A percentile compares a stretch with the other conserved stretches of the same genome.
Conservation (phyloP, 2,329 filamentous ascomycete genomes). For the Cadophora malorum region DNA sequence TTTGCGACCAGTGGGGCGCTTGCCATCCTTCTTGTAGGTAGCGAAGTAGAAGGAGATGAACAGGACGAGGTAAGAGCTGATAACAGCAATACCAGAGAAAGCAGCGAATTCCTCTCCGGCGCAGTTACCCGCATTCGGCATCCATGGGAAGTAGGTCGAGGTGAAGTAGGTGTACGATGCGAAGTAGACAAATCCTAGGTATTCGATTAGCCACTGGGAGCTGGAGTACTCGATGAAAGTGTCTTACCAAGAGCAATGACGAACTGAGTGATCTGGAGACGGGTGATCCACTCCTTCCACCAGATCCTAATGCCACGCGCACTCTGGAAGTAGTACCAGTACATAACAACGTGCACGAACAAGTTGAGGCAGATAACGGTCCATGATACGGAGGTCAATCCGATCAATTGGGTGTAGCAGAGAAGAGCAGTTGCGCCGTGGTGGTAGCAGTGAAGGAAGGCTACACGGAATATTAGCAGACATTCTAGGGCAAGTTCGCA, state of each 20-base stretch:
- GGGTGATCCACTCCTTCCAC: slow-evolving; percentile 99
- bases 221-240: not conserved
- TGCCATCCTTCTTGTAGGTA: slow-evolving; percentile 88
- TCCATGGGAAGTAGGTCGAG: slow-evolving; percentile 83
- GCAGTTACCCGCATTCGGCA: slow-evolving; percentile 85
- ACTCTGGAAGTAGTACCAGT: slow-evolving; percentile 99
- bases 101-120: slow-evolving; percentile 97
- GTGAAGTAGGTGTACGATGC: slow-evolving; percentile 99
- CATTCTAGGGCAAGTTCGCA: not conserved
- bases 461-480: slow-evolving; percentile 51
- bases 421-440: slow-evolving; percentile 95
- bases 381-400: slow-evolving; percentile 93
- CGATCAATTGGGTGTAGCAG: slow-evolving; percentile 96
- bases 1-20: slow-evolving; percentile 84
- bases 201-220: slow-evolving; percentile 36
- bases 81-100: slow-evolving; percentile 87
- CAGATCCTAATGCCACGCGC: slow-evolving; percentile 94
- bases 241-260: slow-evolving; percentile 86
- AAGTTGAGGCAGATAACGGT: slow-evolving; percentile 92
- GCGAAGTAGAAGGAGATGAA: slow-evolving; percentile 99
- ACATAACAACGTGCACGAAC: slow-evolving; percentile 96
- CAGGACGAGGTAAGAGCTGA: slow-evolving; percentile 93
- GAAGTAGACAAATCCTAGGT: slow-evolving; percentile 94
- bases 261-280: slow-evolving; percentile 96
- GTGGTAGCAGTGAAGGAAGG: slow-evolving; percentile 99